Percentiles rank a stretch among this genome's conserved stretches.
Conservation (phyloP, 495 filamentous ascomycete genomes). For the Daldinia grandis region DNA sequence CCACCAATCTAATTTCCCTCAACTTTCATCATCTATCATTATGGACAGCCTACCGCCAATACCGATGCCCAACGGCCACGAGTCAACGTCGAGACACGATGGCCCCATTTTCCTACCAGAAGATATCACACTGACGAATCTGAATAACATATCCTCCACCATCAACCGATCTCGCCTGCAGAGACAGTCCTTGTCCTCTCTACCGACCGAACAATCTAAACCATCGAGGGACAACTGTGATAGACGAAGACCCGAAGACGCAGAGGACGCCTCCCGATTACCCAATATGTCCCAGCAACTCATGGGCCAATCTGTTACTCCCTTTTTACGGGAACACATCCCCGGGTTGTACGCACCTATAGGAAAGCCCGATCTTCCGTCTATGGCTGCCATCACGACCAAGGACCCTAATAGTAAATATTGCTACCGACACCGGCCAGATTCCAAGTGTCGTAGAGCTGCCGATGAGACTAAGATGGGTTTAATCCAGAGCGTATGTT, state of each 20-base stretch:
- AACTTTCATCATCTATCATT: constrained; percentile 18
- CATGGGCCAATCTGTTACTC: constrained; percentile 69
- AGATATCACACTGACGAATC: constrained; percentile 14
- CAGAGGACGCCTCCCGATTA: constrained; percentile 47
- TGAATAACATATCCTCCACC: constrained; percentile 23
- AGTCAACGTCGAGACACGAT: constrained; percentile 29
- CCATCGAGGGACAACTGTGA: constrained; percentile 52
- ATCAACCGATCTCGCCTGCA: constrained; percentile 19
- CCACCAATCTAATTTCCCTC: constrained; percentile 26
- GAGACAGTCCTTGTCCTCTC: constrained; percentile 27
- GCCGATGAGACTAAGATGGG: constrained; percentile 97
- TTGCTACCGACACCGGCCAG: constrained; percentile 94
- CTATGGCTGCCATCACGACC: constrained; percentile 49
- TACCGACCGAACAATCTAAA: constrained; percentile 35
- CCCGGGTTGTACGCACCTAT: constrained; percentile 81
- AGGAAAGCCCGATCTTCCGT: constrained; percentile 55
- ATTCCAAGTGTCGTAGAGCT: constrained; percentile 90
- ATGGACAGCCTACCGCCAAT: constrained; percentile 27
- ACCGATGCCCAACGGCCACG: constrained; percentile 32
- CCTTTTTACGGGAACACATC: constrained; percentile 86
- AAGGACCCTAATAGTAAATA: constrained; percentile 82
- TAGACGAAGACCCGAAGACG: constrained; percentile 52
- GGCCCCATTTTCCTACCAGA: constrained; percentile 18
- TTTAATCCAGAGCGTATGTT: constrained; percentile 80
- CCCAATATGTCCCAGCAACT: constrained; percentile 58